Conservation (phyloP, 2,329 filamentous ascomycete genomes). For the Ascocoryne sarcoides region DNA sequence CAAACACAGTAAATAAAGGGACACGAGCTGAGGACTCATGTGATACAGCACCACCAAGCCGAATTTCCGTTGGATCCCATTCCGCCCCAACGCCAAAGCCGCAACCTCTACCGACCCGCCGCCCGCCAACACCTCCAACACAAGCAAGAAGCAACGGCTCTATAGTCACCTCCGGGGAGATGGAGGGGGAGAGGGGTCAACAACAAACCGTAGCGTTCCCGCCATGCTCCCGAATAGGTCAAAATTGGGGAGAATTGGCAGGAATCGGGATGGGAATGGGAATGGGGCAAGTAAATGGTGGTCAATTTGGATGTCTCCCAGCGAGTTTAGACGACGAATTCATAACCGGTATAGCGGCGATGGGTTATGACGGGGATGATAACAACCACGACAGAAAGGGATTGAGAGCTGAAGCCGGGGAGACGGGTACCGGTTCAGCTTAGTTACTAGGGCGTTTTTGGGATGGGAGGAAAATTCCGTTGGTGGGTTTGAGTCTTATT, state of each 20-base stretch:
- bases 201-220: constrained; percentile 3
- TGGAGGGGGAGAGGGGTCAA: too few species aligned
- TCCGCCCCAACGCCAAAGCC: neutral
- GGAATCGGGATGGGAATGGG: constrained; percentile 21
- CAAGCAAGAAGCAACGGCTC: neutral
- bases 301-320: constrained; percentile 11
- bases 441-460: too few species aligned
- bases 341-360: too few species aligned
- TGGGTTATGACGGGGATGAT: too few species aligned
- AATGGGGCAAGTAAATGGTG: constrained; percentile 16
- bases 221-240: too few species aligned
- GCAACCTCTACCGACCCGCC: too few species aligned
- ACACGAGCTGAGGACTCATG: neutral
- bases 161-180: neutral
- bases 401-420: too few species aligned
- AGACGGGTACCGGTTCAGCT: too few species aligned
- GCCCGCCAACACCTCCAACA: neutral
- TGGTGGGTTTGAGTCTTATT: too few species aligned
- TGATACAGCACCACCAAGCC: neutral
- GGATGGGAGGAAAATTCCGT: too few species aligned
- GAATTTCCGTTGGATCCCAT: neutral
- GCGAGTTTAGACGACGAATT: constrained; percentile 22
- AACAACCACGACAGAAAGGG: too few species aligned
- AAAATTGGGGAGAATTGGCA: constrained; percentile 19
- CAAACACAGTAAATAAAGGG: neutral